A percentile compares a stretch with the other conserved stretches of the same genome.
phyloP scores from a whole-genome alignment of 1,139 yeast species.

The Yamadazyma songkhlaensis region DNA sequence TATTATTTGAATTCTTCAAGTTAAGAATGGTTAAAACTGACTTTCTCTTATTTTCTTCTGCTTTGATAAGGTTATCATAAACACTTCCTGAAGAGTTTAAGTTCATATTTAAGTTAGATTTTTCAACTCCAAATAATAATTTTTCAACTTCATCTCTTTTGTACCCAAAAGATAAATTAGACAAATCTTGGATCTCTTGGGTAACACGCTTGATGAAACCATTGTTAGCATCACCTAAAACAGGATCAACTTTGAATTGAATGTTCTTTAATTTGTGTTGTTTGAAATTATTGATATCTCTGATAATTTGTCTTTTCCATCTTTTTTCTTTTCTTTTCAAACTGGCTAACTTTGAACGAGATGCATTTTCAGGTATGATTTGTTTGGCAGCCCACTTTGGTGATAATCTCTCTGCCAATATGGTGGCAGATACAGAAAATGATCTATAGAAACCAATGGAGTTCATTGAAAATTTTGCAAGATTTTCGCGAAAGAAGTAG shows the following conservation, averaged over 20 bases:
- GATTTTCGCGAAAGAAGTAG: not conserved
- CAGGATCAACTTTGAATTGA: conserved; percentile 60
- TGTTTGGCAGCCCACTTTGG: conserved; percentile 35
- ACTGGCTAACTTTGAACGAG: conserved; percentile 33
- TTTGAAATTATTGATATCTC: conserved; percentile 47
- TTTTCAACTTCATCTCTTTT: conserved; percentile 68
- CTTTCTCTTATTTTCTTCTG: conserved; percentile 61
- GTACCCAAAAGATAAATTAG: conserved; percentile 58
- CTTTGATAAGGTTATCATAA: conserved; percentile 38
- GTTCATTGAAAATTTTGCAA: too few relatives aligned
- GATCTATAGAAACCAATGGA: too few relatives aligned
- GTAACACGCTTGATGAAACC: conserved; percentile 69
- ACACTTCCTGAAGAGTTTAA: conserved; percentile 28
- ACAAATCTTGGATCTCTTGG: conserved; percentile 56
- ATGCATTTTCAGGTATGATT: conserved; percentile 22
- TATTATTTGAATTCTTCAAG: conserved; percentile 65
- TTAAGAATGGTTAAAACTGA: conserved; percentile 71
- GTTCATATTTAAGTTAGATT: conserved; percentile 33
- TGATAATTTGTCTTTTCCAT: conserved; percentile 41
- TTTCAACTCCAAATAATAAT: conserved; percentile 72
- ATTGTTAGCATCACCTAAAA: conserved; percentile 65
- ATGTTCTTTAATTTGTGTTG: conserved; percentile 33
- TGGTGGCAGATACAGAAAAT: too few relatives aligned
- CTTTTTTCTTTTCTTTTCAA: conserved; percentile 41
- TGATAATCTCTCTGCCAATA: not conserved